Evolutionary conservation across 257 asterid genomes (phyloP).

Genomic region (Galeopsis tetrahit): DNA sequence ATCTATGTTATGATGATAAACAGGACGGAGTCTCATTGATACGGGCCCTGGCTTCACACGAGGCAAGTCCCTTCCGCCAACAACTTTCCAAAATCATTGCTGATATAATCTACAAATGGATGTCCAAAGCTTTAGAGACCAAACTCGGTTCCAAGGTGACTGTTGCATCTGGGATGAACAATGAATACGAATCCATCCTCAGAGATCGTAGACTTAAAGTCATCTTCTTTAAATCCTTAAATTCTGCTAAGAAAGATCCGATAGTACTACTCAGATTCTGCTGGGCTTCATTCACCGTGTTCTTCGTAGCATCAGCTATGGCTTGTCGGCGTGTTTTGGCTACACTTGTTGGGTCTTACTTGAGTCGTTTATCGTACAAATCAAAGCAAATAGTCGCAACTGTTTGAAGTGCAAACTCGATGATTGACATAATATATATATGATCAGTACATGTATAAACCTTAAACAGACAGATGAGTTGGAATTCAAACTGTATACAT

Average conservation of each 20-base stretch:
- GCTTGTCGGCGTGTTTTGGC: slow-evolving; percentile 63
- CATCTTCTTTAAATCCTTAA: slow-evolving; percentile 61
- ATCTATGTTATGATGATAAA: slow-evolving; percentile 29
- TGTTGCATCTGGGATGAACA: slow-evolving; percentile 31
- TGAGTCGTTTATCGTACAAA: slow-evolving; percentile 48
- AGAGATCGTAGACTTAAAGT: slow-evolving; percentile 85
- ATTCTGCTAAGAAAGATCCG: slow-evolving; percentile 70
- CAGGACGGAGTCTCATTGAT: slow-evolving; percentile 89
- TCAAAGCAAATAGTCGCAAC: slow-evolving; percentile 49
- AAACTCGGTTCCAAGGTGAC: slow-evolving; percentile 40
- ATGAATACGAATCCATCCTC: slow-evolving; percentile 49
- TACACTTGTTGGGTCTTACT: slow-evolving; percentile 47
- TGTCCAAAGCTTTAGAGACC: slow-evolving; percentile 47
- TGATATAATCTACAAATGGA: slow-evolving; percentile 66
- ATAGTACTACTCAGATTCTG: slow-evolving; percentile 60
- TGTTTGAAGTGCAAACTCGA: slow-evolving; percentile 29
- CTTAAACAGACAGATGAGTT: too few species aligned
- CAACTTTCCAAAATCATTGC: slow-evolving; percentile 64
- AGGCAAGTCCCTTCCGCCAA: slow-evolving; percentile 65
- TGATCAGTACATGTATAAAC: neutral
- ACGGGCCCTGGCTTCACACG: slow-evolving; percentile 65
- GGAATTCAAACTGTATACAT: too few species aligned
- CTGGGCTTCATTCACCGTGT: slow-evolving; percentile 60
- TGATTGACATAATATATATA: neutral
- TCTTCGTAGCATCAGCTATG: slow-evolving; percentile 62